Conservation (phyloP, 2,329 filamentous ascomycete species). For the Sporothrix pseudoabietina region DNA sequence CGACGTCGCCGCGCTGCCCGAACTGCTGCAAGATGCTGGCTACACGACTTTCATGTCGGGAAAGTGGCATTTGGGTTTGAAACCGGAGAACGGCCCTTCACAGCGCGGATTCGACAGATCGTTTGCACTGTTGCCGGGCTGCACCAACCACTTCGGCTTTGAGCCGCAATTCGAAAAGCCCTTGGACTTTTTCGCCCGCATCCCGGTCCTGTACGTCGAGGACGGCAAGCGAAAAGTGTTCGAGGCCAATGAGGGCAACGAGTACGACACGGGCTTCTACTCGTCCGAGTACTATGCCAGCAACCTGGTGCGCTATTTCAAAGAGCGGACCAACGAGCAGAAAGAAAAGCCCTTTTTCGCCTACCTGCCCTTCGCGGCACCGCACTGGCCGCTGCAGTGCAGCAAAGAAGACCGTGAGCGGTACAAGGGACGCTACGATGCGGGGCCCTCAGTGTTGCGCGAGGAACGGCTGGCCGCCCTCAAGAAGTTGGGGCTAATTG, state of each 20-base stretch:
- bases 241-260: slow-evolving; percentile 47
- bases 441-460: slow-evolving; percentile 60
- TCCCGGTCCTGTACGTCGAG: slow-evolving; percentile 46
- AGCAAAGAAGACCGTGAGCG: slow-evolving; percentile 55
- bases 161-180: neutral
- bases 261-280: slow-evolving; percentile 46
- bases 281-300: slow-evolving; percentile 56
- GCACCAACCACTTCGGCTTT: neutral
- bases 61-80: neutral
- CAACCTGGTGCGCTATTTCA: slow-evolving; percentile 55
- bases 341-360: slow-evolving; percentile 56
- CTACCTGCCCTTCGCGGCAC: slow-evolving; percentile 63
- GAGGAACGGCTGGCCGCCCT: slow-evolving; percentile 48
- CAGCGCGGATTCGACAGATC: neutral
- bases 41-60: slow-evolving; percentile 51
- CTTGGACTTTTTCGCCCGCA: slow-evolving; percentile 29
- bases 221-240: slow-evolving; percentile 44
- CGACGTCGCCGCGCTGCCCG: slow-evolving; percentile 59
- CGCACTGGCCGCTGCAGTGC: slow-evolving; percentile 56
- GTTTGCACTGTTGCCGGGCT: neutral
- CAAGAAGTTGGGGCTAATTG: slow-evolving; percentile 52
- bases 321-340: slow-evolving; percentile 47
- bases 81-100: neutral
- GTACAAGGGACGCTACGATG: slow-evolving; percentile 63
- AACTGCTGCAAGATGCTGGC: slow-evolving; percentile 59